Conservation (phyloP, 495 filamentous ascomycete species). For the Neurospora sp. region DNA sequence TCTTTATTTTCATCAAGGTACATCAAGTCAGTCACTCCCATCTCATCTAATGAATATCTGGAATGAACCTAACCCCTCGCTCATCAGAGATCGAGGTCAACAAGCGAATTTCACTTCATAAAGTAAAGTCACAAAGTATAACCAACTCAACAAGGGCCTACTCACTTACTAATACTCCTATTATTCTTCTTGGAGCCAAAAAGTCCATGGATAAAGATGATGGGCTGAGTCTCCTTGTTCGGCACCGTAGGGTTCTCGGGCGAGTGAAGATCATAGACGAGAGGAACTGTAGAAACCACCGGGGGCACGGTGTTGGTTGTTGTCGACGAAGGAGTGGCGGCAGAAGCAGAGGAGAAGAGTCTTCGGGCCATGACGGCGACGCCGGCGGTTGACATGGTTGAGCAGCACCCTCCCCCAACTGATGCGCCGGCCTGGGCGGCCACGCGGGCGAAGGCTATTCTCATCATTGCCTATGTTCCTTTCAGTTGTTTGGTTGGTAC, state of each 20-base stretch:
- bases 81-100: neutral
- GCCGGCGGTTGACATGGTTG: neutral
- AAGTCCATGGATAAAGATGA: conserved; percentile 86
- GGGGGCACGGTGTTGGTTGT: neutral
- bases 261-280: conserved; percentile 51
- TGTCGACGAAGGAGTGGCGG: neutral
- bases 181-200: conserved; percentile 98
- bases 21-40: neutral
- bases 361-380: neutral
- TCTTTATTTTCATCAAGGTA: conserved; percentile 19
- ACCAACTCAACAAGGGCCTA: conserved; percentile 2
- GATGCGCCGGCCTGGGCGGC: neutral
- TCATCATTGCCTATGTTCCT: neutral
- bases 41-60: neutral
- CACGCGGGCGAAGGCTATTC: neutral
- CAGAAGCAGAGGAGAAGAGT: neutral
- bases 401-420: neutral
- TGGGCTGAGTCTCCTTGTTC: conserved; percentile 45
- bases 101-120: neutral
- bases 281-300: conserved; percentile 22
- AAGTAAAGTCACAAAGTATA: neutral
- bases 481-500: neutral
- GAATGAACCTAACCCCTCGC: conserved; percentile 3
- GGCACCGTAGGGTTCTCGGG: conserved; percentile 28
- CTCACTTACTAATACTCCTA: conserved; percentile 91